Conservation (phyloP, 768 basidiomycete genomes). For the Punctularia strigosozonata region DNA sequence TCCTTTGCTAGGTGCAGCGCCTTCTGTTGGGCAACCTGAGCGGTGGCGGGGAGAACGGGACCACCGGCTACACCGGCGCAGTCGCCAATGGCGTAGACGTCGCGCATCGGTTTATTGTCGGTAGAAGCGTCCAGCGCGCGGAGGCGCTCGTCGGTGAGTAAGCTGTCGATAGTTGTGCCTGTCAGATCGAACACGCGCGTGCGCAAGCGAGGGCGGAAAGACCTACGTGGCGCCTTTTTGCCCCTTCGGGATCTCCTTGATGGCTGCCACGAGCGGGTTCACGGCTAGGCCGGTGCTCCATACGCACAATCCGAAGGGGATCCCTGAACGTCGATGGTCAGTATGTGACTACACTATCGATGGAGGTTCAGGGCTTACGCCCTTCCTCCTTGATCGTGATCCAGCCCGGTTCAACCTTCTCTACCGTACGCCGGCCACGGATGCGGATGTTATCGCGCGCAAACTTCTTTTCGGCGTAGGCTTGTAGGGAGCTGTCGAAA, state of each 20-base stretch:
- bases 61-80: slow-evolving; percentile 46
- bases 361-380: no score
- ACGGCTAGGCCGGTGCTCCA: slow-evolving; percentile 83
- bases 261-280: slow-evolving; percentile 62
- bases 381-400: no score
- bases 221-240: slow-evolving; percentile 41
- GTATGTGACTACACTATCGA: no score
- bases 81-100: slow-evolving; percentile 81
- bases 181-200: background rate
- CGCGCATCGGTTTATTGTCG: slow-evolving; percentile 7
- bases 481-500: slow-evolving; percentile 41
- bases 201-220: background rate
- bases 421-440: slow-evolving; percentile 63
- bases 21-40: slow-evolving; percentile 79
- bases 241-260: slow-evolving; percentile 51
- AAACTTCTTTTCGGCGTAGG: slow-evolving; percentile 62
- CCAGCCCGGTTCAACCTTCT: slow-evolving; percentile 52
- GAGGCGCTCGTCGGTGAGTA: slow-evolving; percentile 44
- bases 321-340: no score
- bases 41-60: slow-evolving; percentile 71
- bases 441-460: slow-evolving; percentile 65
- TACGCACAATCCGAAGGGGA: slow-evolving; percentile 72
- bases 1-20: slow-evolving; percentile 54
- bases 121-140: slow-evolving; percentile 33
- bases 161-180: slow-evolving; percentile 13